Evolutionary conservation across 106 monocot species (phyloP).

Genomic region (Triglochin maritima): DNA sequence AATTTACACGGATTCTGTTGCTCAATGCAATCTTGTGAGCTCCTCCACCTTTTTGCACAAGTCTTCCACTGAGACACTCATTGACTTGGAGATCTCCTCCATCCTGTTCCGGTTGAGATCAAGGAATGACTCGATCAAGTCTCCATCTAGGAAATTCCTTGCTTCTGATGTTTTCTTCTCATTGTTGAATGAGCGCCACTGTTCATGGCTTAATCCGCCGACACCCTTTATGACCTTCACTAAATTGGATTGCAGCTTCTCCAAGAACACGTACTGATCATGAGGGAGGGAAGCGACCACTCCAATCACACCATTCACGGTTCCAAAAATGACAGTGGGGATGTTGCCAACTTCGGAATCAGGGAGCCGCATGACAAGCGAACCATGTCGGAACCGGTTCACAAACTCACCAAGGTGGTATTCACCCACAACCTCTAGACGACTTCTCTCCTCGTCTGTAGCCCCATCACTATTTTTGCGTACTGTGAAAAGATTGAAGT

Average conservation of each 20-base stretch:
- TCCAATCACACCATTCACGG: slow-evolving; percentile 90
- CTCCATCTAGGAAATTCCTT: slow-evolving; percentile 86
- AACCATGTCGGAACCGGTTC: slow-evolving; percentile 79
- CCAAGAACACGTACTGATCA: slow-evolving; percentile 74
- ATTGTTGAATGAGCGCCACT: slow-evolving; percentile 92
- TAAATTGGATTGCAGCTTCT: slow-evolving; percentile 68
- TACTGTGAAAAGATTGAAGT: slow-evolving; percentile 89
- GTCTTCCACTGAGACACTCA: slow-evolving; percentile 74
- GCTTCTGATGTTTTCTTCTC: slow-evolving; percentile 87
- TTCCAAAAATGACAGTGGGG: slow-evolving; percentile 87
- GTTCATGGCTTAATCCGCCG: slow-evolving; percentile 87
- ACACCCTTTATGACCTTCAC: slow-evolving; percentile 93
- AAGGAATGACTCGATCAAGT: slow-evolving; percentile 93
- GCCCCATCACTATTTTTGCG: slow-evolving; percentile 87
- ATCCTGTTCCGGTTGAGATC: slow-evolving; percentile 65
- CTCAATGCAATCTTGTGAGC: slow-evolving; percentile 82
- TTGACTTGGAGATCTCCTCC: slow-evolving; percentile 60
- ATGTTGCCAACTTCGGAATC: slow-evolving; percentile 81
- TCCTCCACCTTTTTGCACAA: slow-evolving; percentile 93
- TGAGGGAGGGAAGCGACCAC: slow-evolving; percentile 87
- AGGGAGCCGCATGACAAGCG: slow-evolving; percentile 96
- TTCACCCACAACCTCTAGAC: slow-evolving; percentile 91
- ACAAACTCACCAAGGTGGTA: slow-evolving; percentile 92
- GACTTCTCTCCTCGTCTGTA: slow-evolving; percentile 86
- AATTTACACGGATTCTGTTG: not conserved